These are phyloP conservation scores for Puccinia coronata DNA, from an alignment of 1,284 basidiomycete species.

Conservation along the genomic window DNA sequence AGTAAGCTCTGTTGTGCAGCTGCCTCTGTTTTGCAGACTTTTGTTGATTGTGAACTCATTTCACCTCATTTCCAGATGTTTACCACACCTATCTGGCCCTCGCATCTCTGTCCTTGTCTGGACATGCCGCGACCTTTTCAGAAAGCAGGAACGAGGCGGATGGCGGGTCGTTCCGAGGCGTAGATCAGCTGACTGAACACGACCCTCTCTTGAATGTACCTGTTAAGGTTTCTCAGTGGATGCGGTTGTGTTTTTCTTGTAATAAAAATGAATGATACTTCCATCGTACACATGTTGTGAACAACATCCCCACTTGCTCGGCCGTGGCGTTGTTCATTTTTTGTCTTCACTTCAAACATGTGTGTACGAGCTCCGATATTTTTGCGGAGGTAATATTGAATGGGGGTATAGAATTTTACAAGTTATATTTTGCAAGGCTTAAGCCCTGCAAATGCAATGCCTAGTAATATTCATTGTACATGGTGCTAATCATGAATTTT, in stretches of 20 bases:
- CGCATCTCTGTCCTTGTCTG: slow-evolving; percentile 73
- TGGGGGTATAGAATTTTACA: too few species aligned
- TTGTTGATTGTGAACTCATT: background rate
- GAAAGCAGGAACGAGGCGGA: background rate
- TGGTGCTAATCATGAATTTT: too few species aligned
- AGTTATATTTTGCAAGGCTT: too few species aligned
- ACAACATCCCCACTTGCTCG: too few species aligned
- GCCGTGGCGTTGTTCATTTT: too few species aligned
- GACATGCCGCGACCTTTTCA: slow-evolving; percentile 52
- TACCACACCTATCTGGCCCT: slow-evolving; percentile 81
- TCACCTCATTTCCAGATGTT: slow-evolving; percentile 69
- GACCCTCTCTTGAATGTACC: slow-evolving; percentile 39
- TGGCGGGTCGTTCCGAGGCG: background rate
- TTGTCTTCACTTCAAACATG: too few species aligned
- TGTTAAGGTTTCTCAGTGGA: slow-evolving; percentile 21
- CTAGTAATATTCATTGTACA: too few species aligned
- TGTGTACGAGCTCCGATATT: too few species aligned
- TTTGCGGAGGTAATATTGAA: too few species aligned
- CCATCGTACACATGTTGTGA: too few species aligned
- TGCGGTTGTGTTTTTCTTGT: slow-evolving; percentile 25
- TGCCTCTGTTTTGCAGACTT: background rate
- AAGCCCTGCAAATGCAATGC: too few species aligned
- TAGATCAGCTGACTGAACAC: slow-evolving; percentile 20
- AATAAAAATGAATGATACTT: background rate
- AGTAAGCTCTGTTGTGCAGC: background rate